Conservation (phyloP, 2,329 filamentous ascomycete genomes). For the Phaeosphaeriaceae sp. region DNA sequence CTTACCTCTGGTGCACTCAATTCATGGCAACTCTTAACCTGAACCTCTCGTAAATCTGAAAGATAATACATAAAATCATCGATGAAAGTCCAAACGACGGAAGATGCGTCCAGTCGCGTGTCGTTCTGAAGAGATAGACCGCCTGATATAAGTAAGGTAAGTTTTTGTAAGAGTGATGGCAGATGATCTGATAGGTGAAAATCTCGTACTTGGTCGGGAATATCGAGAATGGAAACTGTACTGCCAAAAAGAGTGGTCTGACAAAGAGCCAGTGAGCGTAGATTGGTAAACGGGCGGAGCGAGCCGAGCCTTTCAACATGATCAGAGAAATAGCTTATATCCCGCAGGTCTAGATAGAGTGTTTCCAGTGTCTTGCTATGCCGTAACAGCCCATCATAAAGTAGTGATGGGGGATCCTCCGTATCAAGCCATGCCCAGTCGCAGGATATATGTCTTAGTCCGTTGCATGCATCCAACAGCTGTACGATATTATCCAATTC, state of each 20-base stretch:
- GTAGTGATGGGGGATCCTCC: not conserved
- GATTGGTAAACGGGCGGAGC: conserved; percentile 11
- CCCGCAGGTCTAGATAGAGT: conserved; percentile 20
- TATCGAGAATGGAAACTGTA: no score
- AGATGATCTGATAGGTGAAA: no score
- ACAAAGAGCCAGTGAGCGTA: conserved; percentile 19
- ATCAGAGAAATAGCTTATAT: conserved; percentile 1
- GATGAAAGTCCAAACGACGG: no score
- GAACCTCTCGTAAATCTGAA: no score
- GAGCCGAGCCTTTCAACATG: conserved; percentile 6
- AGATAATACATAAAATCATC: no score
- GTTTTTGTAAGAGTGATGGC: no score
- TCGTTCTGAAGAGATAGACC: no score
- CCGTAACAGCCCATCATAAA: conserved; percentile 15
- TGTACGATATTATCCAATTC: conserved; percentile 12
- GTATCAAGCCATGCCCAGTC: conserved; percentile 23
- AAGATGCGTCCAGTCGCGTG: no score
- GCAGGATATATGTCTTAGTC: conserved; percentile 28
- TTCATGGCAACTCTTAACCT: no score
- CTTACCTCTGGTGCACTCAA: no score
- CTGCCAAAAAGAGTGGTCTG: conserved; percentile 12
- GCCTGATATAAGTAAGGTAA: no score
- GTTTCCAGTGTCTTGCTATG: conserved; percentile 24
- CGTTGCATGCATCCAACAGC: conserved; percentile 16
- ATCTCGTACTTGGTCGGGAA: no score